These are phyloP conservation scores for Tetrapisispora nanseiensis DNA, from an alignment of 805 yeast species.

Conservation along the genomic window DNA sequence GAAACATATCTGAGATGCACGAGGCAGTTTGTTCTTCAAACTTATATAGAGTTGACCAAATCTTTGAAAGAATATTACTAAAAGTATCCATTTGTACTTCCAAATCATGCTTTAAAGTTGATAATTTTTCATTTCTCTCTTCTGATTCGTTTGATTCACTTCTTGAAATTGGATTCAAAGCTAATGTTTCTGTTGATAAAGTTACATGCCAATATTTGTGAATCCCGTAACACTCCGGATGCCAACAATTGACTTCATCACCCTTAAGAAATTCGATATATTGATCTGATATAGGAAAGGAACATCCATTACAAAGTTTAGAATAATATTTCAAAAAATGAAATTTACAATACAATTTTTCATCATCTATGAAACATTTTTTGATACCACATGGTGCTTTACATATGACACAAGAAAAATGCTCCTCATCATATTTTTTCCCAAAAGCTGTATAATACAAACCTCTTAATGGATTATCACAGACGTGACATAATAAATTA, in stretches of 20 bases:
- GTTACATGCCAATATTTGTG: conserved; percentile 93
- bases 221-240: conserved; percentile 97
- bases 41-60: conserved; percentile 81
- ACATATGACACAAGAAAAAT: conserved; percentile 86
- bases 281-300: conserved; percentile 82
- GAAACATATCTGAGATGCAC: conserved; percentile 84
- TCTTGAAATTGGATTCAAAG: conserved; percentile 28
- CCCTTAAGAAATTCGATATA: conserved; percentile 88
- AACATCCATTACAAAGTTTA: conserved; percentile 87
- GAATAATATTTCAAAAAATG: conserved; percentile 86
- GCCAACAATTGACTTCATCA: conserved; percentile 94
- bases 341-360: conserved; percentile 77
- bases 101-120: conserved; percentile 34
- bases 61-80: conserved; percentile 47
- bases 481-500: conserved; percentile 75
- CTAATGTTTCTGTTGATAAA: conserved; percentile 54
- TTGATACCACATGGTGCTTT: conserved; percentile 78
- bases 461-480: conserved; percentile 80
- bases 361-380: conserved; percentile 83
- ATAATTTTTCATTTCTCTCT: too few relatives aligned
- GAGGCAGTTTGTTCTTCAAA: conserved; percentile 88
- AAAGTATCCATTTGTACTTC: conserved; percentile 53
- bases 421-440: conserved; percentile 86
- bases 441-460: conserved; percentile 92
- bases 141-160: conserved; percentile 3